These are phyloP conservation scores for Magnolia sinica DNA, from an alignment of 164 flowering plant species.

Conservation along the genomic window DNA sequence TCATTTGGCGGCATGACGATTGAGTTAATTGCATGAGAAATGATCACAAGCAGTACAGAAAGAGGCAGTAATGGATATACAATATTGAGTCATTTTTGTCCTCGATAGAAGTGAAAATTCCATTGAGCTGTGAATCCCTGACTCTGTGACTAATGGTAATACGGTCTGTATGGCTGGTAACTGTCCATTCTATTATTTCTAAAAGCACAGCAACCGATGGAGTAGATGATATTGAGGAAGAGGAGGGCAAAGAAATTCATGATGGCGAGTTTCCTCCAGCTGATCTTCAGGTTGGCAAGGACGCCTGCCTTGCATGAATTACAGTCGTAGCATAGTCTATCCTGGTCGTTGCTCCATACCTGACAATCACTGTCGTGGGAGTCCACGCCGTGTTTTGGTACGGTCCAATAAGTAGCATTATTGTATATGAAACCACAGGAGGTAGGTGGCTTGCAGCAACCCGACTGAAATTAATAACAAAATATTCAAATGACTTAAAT, in stretches of 20 bases:
- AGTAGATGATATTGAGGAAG: constrained; percentile 18
- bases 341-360: constrained; percentile 25
- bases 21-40: no score
- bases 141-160: no score
- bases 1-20: no score
- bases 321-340: constrained; percentile 32
- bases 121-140: no score
- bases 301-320: constrained; percentile 51
- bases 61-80: no score
- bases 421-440: constrained; percentile 17
- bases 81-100: no score
- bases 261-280: constrained; percentile 33
- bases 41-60: no score
- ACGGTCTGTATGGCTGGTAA: no score
- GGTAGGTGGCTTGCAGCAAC: constrained; percentile 37
- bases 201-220: constrained; percentile 24
- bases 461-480: constrained; percentile 14
- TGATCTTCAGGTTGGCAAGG: constrained; percentile 27
- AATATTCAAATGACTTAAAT: neutral
- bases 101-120: no score
- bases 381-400: constrained; percentile 12
- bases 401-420: constrained; percentile 26
- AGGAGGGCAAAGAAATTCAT: constrained; percentile 22
- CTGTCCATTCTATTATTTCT: constrained; percentile 9
- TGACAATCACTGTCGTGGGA: constrained; percentile 21